Base-by-base conservation (phyloP, 148 eudicot genomes). In the Talinum fruticosum region DNA sequence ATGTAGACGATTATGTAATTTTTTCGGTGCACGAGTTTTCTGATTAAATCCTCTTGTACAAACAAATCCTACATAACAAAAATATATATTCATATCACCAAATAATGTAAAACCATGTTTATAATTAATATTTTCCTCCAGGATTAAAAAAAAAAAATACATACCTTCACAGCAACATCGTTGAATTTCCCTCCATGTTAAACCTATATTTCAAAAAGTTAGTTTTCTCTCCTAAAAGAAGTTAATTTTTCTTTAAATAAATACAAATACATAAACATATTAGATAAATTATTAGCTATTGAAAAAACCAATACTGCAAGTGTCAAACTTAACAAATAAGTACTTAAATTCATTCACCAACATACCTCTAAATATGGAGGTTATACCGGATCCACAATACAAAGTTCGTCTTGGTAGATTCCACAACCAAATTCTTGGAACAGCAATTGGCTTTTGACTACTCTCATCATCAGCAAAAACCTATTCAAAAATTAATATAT, bases 401-500 rank as follows among this genome's bases (percentile, higher is more conserved):
- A 92, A 38, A 65, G 78, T 81, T 67, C 89, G 78, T 73, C 78
- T 83, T 29, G 3, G 33, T 24, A 87, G 78, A 66, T 72, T 61
- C 88, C 87, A 84, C 71, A 86, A 35, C 82, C 73, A 86, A 34
- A 7, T 8, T 75, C 74, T 77, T 51, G 88, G 87, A 62, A 91
- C 87, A 45, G 68, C 30, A 0, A 89, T 29, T 15, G 88, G 96
- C 2, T 44, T 5, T 74, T 71, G 19, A 68, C 86, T 81, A 6
- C 88, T 75, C 81, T 87, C 93, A 78, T 85, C 47, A 71, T 91
- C 93, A 29, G 83, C 91, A 85, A 91, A 91, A 51, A 91, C 96
- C 96, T 91, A 72, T 36, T n/a, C 29, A 41, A 2, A 32, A 24
- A 15, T 59, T 41, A 6, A 6, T 5, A 28, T 8, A 8, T 14